phyloP scores from a whole-genome alignment of 192 early-diverging fungal species.

The Fimicolochytrium jonesii region DNA sequence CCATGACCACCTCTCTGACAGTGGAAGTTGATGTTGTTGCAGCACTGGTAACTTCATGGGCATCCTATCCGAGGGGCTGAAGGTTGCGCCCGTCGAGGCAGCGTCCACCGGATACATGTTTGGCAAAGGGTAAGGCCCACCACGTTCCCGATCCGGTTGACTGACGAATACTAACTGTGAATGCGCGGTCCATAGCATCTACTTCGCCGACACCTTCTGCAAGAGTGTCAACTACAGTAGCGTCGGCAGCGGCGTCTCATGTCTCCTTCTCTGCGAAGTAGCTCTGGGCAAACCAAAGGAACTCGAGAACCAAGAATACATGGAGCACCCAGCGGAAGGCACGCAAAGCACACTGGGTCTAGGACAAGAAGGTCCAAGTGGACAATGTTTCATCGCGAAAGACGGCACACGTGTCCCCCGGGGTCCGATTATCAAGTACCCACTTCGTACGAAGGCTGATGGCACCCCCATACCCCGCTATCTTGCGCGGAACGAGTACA shows the following conservation, averaged over 20 bases:
- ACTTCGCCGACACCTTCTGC: conserved; percentile 66
- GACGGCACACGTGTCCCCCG: too few species aligned
- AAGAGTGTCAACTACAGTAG: too few species aligned
- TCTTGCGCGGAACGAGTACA: conserved; percentile 65
- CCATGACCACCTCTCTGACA: too few species aligned
- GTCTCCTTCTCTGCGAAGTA: conserved; percentile 72
- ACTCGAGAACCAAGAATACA: conserved; percentile 17
- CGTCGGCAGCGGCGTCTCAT: conserved; percentile 24
- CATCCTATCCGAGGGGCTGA: conserved; percentile 54
- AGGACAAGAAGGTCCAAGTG: conserved; percentile 14
- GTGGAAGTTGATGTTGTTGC: too few species aligned
- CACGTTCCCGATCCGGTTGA: neutral
- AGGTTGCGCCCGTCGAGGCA: conserved; percentile 57
- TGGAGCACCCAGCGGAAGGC: conserved; percentile 13
- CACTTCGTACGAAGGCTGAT: conserved; percentile 12
- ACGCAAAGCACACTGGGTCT: conserved; percentile 25
- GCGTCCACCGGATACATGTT: conserved; percentile 62
- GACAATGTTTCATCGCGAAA: too few species aligned
- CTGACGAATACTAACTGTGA: neutral
- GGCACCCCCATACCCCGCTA: neutral
- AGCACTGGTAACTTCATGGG: conserved; percentile 68
- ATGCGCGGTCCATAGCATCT: conserved; percentile 37
- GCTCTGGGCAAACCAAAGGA: conserved; percentile 48
- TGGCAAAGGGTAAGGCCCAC: conserved; percentile 72
- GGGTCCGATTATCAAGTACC: conserved; percentile 5